A percentile compares a stretch with the other conserved stretches of the same genome.
phyloP scores from a whole-genome alignment of 2,329 filamentous ascomycete species.

The Claviceps digitariae region DNA sequence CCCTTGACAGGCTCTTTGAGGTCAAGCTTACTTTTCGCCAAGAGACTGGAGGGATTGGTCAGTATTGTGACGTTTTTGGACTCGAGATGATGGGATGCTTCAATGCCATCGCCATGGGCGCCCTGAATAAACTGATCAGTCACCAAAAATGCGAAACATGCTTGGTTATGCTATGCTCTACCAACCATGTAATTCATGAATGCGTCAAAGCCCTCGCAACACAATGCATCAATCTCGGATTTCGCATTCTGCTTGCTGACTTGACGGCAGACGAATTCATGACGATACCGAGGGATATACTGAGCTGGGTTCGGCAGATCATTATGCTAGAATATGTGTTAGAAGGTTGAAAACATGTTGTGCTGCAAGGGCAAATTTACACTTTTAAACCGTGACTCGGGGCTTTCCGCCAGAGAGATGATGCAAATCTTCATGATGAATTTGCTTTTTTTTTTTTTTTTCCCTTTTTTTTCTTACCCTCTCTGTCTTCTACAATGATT shows the following conservation, averaged over 20 bases:
- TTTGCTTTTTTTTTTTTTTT: too few species aligned
- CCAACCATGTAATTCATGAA: not conserved
- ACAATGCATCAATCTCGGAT: not conserved
- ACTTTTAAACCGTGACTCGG: not conserved
- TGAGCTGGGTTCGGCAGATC: not conserved
- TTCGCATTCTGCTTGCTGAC: not conserved
- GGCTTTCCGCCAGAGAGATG: not conserved
- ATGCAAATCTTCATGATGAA: not conserved
- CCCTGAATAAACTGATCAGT: not conserved
- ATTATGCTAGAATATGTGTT: not conserved
- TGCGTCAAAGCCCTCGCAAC: not conserved
- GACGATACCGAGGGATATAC: not conserved
- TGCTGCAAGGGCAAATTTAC: not conserved
- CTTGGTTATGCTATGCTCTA: not conserved
- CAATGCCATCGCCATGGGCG: not conserved
- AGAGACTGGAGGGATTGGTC: not conserved
- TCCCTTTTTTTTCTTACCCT: too few species aligned
- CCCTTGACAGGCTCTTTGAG: not conserved
- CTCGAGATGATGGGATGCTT: not conserved
- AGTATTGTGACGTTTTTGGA: not conserved
- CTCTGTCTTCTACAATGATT: too few species aligned
- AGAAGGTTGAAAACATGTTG: not conserved
- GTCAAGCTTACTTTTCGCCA: not conserved
- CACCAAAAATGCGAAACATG: not conserved
- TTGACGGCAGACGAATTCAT: not conserved